A percentile compares a stretch with the other conserved stretches of the same genome.
phyloP scores from a whole-genome alignment of 1,284 basidiomycete genomes.

The Trametes polyzona region DNA sequence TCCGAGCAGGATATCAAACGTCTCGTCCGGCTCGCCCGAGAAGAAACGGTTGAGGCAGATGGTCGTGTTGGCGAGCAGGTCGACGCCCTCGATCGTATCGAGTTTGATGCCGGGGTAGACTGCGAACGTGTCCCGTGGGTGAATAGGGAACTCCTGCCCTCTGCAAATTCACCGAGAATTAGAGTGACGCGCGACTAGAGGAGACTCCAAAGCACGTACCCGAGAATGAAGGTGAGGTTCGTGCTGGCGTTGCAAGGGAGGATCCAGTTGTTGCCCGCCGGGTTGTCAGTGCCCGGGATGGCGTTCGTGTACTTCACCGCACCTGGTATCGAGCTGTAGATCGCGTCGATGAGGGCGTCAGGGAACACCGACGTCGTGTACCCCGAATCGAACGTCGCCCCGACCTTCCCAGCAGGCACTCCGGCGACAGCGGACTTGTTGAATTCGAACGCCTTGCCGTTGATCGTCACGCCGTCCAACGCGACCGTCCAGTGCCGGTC shows the following conservation, averaged over 20 bases:
- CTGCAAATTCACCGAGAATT: background rate
- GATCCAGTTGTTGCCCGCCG: constrained; percentile 24
- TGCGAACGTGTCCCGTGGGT: background rate
- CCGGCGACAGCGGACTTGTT: constrained; percentile 29
- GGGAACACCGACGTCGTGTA: constrained; percentile 35
- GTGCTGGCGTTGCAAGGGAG: constrained; percentile 32
- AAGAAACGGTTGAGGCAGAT: constrained; percentile 11
- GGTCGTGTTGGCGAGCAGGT: background rate
- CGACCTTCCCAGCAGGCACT: constrained; percentile 31
- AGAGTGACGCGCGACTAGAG: background rate
- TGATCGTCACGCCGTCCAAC: constrained; percentile 34
- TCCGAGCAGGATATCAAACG: constrained; percentile 42
- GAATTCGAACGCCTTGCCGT: constrained; percentile 32
- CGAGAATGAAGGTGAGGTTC: constrained; percentile 31
- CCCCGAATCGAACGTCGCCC: constrained; percentile 38
- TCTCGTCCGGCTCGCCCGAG: constrained; percentile 5
- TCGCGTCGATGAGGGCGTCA: constrained; percentile 29
- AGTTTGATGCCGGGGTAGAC: background rate
- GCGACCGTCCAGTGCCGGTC: constrained; percentile 42
- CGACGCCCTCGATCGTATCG: background rate
- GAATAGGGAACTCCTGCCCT: background rate
- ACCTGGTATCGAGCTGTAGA: constrained; percentile 35
- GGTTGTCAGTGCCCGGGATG: constrained; percentile 6
- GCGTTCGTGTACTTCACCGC: constrained; percentile 17
- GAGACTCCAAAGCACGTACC: constrained; percentile 19